Evolutionary conservation across 2,329 filamentous ascomycete genomes (phyloP).

Genomic region (Fusarium sp.): DNA sequence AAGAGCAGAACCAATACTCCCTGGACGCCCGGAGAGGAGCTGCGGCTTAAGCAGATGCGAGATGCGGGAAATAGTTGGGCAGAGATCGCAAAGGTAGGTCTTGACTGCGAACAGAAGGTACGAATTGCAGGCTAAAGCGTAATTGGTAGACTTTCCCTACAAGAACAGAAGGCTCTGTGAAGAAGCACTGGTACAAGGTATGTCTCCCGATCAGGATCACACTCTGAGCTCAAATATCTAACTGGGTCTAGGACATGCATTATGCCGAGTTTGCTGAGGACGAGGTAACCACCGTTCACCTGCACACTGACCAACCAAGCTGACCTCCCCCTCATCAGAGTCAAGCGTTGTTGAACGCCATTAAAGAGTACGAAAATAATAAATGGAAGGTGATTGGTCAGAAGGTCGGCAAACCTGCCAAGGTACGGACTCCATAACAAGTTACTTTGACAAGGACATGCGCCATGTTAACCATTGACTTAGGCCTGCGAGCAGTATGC

Average conservation of each 20-base stretch:
- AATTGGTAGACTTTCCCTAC: constrained; percentile 85
- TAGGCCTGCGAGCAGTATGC: constrained; percentile 81
- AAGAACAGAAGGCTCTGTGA: constrained; percentile 95
- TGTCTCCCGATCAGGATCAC: constrained; percentile 25
- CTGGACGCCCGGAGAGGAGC: constrained; percentile 95
- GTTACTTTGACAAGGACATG: background rate
- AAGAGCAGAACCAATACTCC: constrained; percentile 99
- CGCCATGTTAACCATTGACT: constrained; percentile 4
- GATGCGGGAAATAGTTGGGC: constrained; percentile 96
- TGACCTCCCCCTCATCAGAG: constrained; percentile 63
- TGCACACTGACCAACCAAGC: constrained; percentile 25
- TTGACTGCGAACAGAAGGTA: background rate
- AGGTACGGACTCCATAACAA: constrained; percentile 58
- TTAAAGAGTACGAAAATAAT: constrained; percentile 98
- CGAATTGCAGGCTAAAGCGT: constrained; percentile 10
- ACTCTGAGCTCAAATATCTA: constrained; percentile 12
- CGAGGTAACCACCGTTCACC: constrained; percentile 72
- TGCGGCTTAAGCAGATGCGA: constrained; percentile 91
- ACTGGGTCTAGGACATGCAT: constrained; percentile 84
- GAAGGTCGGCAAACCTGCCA: constrained; percentile 97
- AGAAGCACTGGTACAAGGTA: constrained; percentile 99
- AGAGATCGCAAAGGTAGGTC: constrained; percentile 96
- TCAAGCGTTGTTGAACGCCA: constrained; percentile 86
- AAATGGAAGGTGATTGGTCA: constrained; percentile 98
- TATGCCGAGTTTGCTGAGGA: constrained; percentile 99